A percentile compares a stretch with the other conserved stretches of the same genome.
Evolutionary conservation across 177 flowering plant genomes (phyloP).

Genomic region (Vitis hybrid): DNA sequence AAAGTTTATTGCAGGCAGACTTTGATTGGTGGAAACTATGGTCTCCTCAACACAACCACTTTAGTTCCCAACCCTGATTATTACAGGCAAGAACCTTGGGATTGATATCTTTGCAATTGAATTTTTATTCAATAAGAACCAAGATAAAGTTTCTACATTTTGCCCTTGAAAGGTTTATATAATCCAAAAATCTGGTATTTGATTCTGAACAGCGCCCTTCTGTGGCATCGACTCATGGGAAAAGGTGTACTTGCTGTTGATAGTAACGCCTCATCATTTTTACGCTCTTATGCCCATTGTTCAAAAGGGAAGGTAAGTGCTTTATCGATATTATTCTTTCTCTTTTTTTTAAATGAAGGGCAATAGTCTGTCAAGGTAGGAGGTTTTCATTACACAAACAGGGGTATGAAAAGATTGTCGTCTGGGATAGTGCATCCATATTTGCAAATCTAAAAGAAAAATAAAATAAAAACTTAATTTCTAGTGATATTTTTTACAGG

Average conservation of each 20-base stretch:
- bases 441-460: not conserved
- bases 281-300: constrained; percentile 86
- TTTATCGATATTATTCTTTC: not conserved
- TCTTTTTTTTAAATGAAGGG: not conserved
- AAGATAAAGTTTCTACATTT: not conserved
- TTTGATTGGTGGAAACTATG: constrained; percentile 85
- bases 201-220: constrained; percentile 60
- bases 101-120: not conserved
- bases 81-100: constrained; percentile 58
- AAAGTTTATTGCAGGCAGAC: constrained; percentile 88
- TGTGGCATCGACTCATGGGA: constrained; percentile 95
- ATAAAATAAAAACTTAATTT: too few relatives aligned
- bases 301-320: constrained; percentile 59
- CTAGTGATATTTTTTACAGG: too few relatives aligned
- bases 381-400: too few relatives aligned
- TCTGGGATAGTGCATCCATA: not conserved
- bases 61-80: constrained; percentile 86
- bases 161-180: not conserved
- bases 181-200: constrained; percentile 3
- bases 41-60: constrained; percentile 69
- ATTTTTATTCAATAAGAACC: not conserved
- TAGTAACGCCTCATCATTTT: constrained; percentile 40
- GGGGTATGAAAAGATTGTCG: too few relatives aligned
- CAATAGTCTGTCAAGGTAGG: too few relatives aligned
- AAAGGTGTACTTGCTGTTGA: constrained; percentile 55